phyloP scores from a whole-genome alignment of 768 basidiomycete species.

The Rhodocollybia butyracea region DNA sequence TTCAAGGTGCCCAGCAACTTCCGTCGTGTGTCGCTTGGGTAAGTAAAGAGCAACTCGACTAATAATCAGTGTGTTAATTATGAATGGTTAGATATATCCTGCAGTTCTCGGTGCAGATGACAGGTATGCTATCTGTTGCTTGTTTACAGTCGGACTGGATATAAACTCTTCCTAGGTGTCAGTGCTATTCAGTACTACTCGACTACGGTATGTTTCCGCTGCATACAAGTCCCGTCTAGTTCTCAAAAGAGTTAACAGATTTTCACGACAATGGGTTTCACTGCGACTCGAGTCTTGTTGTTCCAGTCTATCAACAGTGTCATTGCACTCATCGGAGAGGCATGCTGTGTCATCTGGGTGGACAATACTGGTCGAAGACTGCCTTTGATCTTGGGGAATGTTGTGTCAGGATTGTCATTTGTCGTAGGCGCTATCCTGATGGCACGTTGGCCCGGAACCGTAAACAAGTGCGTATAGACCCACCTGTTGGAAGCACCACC shows the following conservation, averaged over 20 bases:
- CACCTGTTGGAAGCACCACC: background rate
- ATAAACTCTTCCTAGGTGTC: constrained; percentile 24
- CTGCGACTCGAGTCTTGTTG: constrained; percentile 39
- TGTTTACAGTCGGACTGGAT: constrained; percentile 1
- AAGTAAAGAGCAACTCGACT: constrained; percentile 21
- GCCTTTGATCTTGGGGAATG: constrained; percentile 41
- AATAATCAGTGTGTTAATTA: constrained; percentile 1
- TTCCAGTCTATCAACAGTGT: constrained; percentile 54
- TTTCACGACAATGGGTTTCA: constrained; percentile 44
- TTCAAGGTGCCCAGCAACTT: constrained; percentile 42
- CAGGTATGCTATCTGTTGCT: constrained; percentile 28
- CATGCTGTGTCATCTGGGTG: constrained; percentile 42
- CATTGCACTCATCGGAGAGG: constrained; percentile 51
- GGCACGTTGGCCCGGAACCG: constrained; percentile 40
- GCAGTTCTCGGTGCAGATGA: constrained; percentile 61
- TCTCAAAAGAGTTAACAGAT: constrained; percentile 20
- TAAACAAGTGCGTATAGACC: constrained; percentile 35
- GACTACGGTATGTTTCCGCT: constrained; percentile 27
- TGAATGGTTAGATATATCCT: constrained; percentile 32
- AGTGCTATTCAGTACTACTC: constrained; percentile 56
- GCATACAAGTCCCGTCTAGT: background rate
- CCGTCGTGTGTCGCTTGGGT: constrained; percentile 43
- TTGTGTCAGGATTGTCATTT: constrained; percentile 38
- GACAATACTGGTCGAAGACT: constrained; percentile 36
- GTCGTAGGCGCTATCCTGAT: constrained; percentile 41